Evolutionary conservation across 2,329 filamentous ascomycete genomes (phyloP).

Genomic region (Colletotrichum navitas): DNA sequence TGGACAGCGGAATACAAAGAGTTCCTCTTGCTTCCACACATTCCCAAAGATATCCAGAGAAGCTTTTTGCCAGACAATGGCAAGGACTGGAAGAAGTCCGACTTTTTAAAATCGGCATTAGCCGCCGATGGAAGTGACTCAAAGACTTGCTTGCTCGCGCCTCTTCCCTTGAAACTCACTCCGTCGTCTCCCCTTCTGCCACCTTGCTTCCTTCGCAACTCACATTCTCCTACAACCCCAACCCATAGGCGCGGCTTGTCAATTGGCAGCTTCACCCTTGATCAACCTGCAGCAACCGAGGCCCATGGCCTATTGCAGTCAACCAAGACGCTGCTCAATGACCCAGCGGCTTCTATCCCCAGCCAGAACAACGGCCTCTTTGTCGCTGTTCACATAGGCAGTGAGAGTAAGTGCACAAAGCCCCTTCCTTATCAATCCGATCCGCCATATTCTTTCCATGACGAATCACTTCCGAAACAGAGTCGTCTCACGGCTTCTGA

Average conservation of each 20-base stretch:
- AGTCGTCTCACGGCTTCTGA: conserved; percentile 7
- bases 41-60: conserved; percentile 47
- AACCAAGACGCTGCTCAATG: not conserved
- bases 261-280: conserved; percentile 12
- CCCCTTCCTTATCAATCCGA: conserved; percentile 1
- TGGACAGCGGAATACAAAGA: conserved; percentile 52
- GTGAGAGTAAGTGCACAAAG: conserved; percentile 2
- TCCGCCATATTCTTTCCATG: not conserved
- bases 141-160: conserved; percentile 28
- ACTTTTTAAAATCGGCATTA: conserved; percentile 7
- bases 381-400: conserved; percentile 21
- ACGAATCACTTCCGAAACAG: not conserved
- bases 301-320: not conserved
- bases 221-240: not conserved
- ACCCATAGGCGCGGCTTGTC: not conserved
- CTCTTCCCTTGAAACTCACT: conserved; percentile 32
- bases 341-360: not conserved
- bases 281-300: not conserved
- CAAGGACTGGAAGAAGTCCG: conserved; percentile 19
- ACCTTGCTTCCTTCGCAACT: conserved; percentile 18
- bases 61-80: conserved; percentile 29
- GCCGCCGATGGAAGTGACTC: not conserved
- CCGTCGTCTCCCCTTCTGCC: conserved; percentile 34
- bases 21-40: conserved; percentile 53
- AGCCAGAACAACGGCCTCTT: conserved; percentile 5